A percentile compares a stretch with the other conserved stretches of the same genome.
Conservation (phyloP, 768 basidiomycete species). For the Antrodiella citrinella region DNA sequence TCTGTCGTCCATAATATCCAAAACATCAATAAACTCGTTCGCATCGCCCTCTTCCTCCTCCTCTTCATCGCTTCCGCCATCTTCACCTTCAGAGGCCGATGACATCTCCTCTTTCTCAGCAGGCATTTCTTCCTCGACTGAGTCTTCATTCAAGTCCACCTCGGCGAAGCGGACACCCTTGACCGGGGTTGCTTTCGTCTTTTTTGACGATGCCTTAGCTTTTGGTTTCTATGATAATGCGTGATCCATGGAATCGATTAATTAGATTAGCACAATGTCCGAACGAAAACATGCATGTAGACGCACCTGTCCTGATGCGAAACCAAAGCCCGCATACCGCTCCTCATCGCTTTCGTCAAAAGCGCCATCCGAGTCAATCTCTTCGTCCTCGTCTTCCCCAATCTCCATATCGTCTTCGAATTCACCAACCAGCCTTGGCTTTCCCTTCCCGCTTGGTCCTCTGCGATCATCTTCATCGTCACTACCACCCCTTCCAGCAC, state of each 20-base stretch:
- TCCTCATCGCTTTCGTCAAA: constrained; percentile 81
- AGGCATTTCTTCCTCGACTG: neutral
- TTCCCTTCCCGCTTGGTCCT: constrained; percentile 19
- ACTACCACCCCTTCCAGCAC: constrained; percentile 24
- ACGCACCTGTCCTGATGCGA: constrained; percentile 28
- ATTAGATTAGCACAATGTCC: neutral
- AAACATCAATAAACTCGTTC: constrained; percentile 52
- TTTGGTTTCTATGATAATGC: constrained; percentile 1
- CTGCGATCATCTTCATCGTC: constrained; percentile 27
- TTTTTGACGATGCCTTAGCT: constrained; percentile 10
- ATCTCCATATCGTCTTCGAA: constrained; percentile 66
- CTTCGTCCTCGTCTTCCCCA: constrained; percentile 60
- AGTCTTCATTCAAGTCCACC: constrained; percentile 56
- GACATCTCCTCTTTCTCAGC: neutral
- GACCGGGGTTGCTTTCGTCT: constrained; percentile 9
- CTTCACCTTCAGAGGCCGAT: constrained; percentile 29
- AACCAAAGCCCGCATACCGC: constrained; percentile 56
- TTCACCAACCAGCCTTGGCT: constrained; percentile 44
- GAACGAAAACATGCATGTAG: neutral
- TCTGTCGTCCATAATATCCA: constrained; percentile 62
- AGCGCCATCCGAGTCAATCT: constrained; percentile 78
- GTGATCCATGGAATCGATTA: neutral
- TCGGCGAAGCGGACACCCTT: constrained; percentile 33
- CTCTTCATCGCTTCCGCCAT: constrained; percentile 30
- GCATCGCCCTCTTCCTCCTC: constrained; percentile 32